Evolutionary conservation across 1,284 basidiomycete species (phyloP), one percentile per base, ranked within the genome.

Genomic region (Cerrena zonata): DNA sequence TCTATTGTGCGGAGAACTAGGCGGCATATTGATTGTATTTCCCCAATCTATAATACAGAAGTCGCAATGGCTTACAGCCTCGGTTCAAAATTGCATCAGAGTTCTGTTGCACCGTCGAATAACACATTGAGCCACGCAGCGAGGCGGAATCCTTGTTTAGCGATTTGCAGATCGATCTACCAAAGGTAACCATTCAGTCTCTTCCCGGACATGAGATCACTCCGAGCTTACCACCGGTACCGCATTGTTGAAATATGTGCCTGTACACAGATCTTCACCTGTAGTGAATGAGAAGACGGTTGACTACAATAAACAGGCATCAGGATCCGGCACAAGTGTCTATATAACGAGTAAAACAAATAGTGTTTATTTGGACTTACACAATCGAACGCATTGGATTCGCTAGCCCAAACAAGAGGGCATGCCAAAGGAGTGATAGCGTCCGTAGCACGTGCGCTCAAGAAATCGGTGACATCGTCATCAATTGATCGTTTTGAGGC

Each of bases 61-160:
- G n/a, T n/a, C n/a, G n/a, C n/a, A n/a, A n/a, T n/a, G n/a, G n/a
- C n/a, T n/a, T n/a, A n/a, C n/a, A n/a, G n/a, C n/a, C n/a, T n/a
- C n/a, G n/a, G n/a, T n/a, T n/a, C n/a, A n/a, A n/a, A n/a, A n/a
- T n/a, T n/a, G n/a, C n/a, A n/a, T n/a, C n/a, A n/a, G n/a, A 53
- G 45, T 21, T 21, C 23, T 19, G 53, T 44, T 1, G 40, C 26
- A 24, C 53, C 53, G 42, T 55, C 53, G 30, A 56, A 58, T 11
- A 59, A 37, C 10, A 53, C 53, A 40, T 59, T 56, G 48, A 59
- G 39, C 58, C 58, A 59, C 7, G 58, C 55, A 7, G 58, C 58
- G 21, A 59, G 58, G 24, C 59, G 58, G 49, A 53, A 57, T 19
- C 59, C 59, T 50, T 56, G 56, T 41, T 59, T 57, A 5, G 59